Evolutionary conservation across 1,139 yeast species (phyloP).

Genomic region (Hanseniaspora uvarum): DNA sequence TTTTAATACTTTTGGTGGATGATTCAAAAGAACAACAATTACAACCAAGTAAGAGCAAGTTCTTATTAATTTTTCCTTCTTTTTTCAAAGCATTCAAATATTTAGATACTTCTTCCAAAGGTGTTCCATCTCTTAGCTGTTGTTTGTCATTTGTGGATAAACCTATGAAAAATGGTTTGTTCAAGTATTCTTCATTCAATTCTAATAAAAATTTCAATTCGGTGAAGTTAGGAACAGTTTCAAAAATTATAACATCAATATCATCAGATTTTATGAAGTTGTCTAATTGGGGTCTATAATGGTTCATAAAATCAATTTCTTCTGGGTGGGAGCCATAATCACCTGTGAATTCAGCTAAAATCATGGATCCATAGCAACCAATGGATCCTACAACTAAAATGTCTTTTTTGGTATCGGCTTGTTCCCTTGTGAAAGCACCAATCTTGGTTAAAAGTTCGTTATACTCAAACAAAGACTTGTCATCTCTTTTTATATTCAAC

Average conservation of each 20-base stretch:
- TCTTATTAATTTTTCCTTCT: constrained; percentile 31
- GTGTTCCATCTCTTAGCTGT: constrained; percentile 27
- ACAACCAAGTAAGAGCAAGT: constrained; percentile 30
- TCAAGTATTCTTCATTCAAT: neutral
- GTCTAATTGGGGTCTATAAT: constrained; percentile 27
- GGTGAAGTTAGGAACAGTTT: constrained; percentile 28
- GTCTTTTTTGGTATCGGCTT: constrained; percentile 11
- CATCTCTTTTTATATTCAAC: constrained; percentile 11
- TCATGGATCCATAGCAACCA: constrained; percentile 62
- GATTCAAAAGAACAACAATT: constrained; percentile 27
- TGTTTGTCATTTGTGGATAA: constrained; percentile 24
- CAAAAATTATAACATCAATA: constrained; percentile 27
- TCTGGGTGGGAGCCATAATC: constrained; percentile 32
- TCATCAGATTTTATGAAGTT: constrained; percentile 20
- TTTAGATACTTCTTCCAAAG: constrained; percentile 15
- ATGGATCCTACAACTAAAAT: constrained; percentile 45
- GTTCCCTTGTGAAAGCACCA: constrained; percentile 20
- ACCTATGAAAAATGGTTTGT: constrained; percentile 27
- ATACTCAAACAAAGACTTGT: constrained; percentile 29
- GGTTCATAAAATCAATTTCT: constrained; percentile 23
- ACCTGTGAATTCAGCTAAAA: constrained; percentile 54
- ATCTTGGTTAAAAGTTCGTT: constrained; percentile 25
- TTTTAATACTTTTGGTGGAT: constrained; percentile 22
- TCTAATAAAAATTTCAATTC: constrained; percentile 26
- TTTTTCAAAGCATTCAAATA: constrained; percentile 19